phyloP scores from a whole-genome alignment of 129 eudicot species.

The Deinandra increscens region DNA sequence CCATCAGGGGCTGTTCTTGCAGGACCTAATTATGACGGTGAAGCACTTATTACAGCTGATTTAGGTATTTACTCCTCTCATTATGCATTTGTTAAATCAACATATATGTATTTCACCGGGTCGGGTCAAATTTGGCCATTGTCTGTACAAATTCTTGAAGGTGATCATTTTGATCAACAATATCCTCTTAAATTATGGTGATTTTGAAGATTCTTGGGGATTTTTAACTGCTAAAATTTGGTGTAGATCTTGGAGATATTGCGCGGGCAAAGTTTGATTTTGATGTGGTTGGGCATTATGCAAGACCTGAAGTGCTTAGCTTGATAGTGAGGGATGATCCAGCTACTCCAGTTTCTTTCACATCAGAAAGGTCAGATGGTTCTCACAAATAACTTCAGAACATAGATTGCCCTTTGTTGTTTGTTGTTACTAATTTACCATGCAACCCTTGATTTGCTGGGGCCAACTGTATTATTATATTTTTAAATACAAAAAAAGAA shows the following conservation, averaged over 20 bases:
- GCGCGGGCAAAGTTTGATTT: constrained; percentile 44
- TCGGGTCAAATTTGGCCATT: too few species aligned
- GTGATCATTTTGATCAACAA: too few species aligned
- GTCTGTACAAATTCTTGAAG: too few species aligned
- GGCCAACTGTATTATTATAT: too few species aligned
- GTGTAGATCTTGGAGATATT: too few species aligned
- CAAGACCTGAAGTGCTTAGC: constrained; percentile 87
- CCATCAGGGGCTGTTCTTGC: constrained; percentile 87
- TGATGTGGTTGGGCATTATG: constrained; percentile 96
- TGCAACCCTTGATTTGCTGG: background rate
- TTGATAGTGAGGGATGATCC: constrained; percentile 70
- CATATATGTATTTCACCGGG: too few species aligned
- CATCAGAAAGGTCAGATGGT: constrained; percentile 44
- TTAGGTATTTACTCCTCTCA: constrained; percentile 45
- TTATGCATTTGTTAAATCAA: background rate
- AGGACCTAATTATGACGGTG: constrained; percentile 95
- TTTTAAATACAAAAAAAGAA: too few species aligned
- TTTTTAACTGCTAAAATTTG: too few species aligned
- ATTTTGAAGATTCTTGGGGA: too few species aligned
- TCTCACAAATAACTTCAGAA: constrained; percentile 30
- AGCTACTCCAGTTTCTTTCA: constrained; percentile 61
- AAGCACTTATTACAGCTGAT: constrained; percentile 88
- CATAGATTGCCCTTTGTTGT: background rate
- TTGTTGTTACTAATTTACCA: background rate
- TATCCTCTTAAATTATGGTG: too few species aligned